phyloP scores from a whole-genome alignment of 208 protist genomes.

The Trypanosoma avium region DNA sequence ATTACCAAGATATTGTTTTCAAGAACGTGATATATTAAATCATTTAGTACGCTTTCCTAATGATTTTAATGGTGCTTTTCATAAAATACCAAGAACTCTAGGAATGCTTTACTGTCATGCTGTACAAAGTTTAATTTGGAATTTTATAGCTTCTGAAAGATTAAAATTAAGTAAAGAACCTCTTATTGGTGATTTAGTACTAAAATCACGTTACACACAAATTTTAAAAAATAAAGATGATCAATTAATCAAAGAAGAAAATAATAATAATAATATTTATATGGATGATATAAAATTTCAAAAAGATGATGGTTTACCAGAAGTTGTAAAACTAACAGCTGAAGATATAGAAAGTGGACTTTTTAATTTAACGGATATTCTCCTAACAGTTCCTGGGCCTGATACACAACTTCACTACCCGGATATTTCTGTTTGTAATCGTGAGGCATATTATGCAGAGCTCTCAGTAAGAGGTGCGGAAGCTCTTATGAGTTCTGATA shows the following conservation, averaged over 20 bases:
- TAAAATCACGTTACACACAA: conserved; percentile 43
- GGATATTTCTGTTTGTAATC: conserved; percentile 33
- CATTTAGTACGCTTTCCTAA: conserved; percentile 60
- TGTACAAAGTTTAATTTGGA: conserved; percentile 94
- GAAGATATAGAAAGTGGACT: conserved; percentile 51
- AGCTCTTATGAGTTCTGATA: conserved; percentile 27
- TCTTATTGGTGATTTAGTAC: conserved; percentile 86
- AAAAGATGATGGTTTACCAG: conserved; percentile 34
- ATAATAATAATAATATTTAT: conserved; percentile 6
- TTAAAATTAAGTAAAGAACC: conserved; percentile 47
- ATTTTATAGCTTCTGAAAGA: conserved; percentile 87
- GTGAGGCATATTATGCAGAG: conserved; percentile 48
- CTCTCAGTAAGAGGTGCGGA: conserved; percentile 34
- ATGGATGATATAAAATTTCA: not conserved
- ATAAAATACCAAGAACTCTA: conserved; percentile 80
- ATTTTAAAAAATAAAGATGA: not conserved
- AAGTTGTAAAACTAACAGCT: conserved; percentile 49
- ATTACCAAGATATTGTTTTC: conserved; percentile 72
- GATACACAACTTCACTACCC: conserved; percentile 80
- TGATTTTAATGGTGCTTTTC: conserved; percentile 76
- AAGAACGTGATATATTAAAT: conserved; percentile 84
- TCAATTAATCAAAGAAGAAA: not conserved
- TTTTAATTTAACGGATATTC: conserved; percentile 83
- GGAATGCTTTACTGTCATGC: conserved; percentile 94
- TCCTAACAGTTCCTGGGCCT: conserved; percentile 90